Evolutionary conservation across 805 yeast genomes (phyloP), one percentile per base, ranked within the genome.

Genomic region (Blastobotrys americana): DNA sequence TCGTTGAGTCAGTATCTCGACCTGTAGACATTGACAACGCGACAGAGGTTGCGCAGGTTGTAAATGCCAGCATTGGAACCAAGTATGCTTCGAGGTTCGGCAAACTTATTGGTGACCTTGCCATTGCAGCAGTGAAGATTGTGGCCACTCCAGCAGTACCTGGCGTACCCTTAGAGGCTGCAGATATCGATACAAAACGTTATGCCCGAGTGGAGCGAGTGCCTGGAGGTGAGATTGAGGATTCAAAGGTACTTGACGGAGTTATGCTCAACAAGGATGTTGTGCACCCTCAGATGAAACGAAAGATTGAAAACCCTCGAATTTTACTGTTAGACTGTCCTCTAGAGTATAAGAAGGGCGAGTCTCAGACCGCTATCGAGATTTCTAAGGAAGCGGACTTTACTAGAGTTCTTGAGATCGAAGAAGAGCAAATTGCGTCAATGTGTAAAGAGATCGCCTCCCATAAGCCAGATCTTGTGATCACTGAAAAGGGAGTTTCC

Each of bases 201-300:
- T 93, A 87, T 61, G 90, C 83, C 18, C 79, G 96, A 54, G 78
- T 93, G 47, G 98, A 93, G 68, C 93, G 93, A 70, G 83, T 93
- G 49, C 96, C 98, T 37, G 99, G 99, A 59, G 98, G 97, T 35
- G 98, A 93, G 55, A 87, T 93, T 51, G 82, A 86, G 55, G 96
- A 90, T 56, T 80, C 89, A 38, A 73, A 73, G 51, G 96, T 93
- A 13, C 72, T 93, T 58, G 89, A 84, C 59, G 99, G 99, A 52
- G 83, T 90, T 42, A 70, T 93, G 68, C 75, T 93, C 57, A 93
- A 93, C 71, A 93, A 93, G 67, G 99, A 93, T 62, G 94, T 93
- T 46, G 88, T 94, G n/a, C 99, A 93, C 67, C 98, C 99, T 51
- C 88, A 89, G 66, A 93, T 93, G 99, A 82, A 82, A 56, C 80